phyloP scores from a whole-genome alignment of 1,284 basidiomycete species.

The Microbotryum intermedium region DNA sequence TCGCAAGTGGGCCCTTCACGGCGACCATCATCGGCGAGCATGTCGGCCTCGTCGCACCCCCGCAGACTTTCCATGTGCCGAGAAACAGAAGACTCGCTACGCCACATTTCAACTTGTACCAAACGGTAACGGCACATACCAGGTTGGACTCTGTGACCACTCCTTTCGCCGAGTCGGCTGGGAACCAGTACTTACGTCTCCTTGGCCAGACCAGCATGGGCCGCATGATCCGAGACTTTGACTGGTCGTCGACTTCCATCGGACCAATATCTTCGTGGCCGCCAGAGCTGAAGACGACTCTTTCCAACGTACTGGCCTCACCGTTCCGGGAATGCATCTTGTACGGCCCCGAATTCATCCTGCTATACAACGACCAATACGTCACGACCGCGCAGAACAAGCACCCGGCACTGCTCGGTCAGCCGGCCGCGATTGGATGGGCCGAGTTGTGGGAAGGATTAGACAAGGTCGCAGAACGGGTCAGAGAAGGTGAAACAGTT shows the following conservation, averaged over 20 bases:
- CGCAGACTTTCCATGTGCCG: too few species aligned
- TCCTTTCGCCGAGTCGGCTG: background rate
- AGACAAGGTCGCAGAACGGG: slow-evolving; percentile 12
- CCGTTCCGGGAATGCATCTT: slow-evolving; percentile 24
- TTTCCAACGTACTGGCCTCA: slow-evolving; percentile 17
- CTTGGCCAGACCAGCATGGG: background rate
- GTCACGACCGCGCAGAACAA: slow-evolving; percentile 22
- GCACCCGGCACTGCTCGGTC: slow-evolving; percentile 27
- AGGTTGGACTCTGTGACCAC: background rate
- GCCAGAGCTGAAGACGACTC: slow-evolving; percentile 9
- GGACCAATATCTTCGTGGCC: slow-evolving; percentile 17
- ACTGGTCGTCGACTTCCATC: background rate
- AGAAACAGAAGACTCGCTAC: too few species aligned
- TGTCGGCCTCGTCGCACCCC: too few species aligned
- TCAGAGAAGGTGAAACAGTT: slow-evolving; percentile 17
- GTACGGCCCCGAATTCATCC: slow-evolving; percentile 7
- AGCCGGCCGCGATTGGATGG: slow-evolving; percentile 26
- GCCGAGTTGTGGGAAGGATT: slow-evolving; percentile 27
- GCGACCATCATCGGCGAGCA: too few species aligned
- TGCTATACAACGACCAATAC: slow-evolving; percentile 22
- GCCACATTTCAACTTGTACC: too few species aligned
- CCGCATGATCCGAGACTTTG: slow-evolving; percentile 1
- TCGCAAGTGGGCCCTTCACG: too few species aligned
- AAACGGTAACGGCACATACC: too few species aligned
- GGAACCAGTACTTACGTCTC: background rate